Conservation (phyloP, 345 rosid genomes). For the Balakata baccata region DNA sequence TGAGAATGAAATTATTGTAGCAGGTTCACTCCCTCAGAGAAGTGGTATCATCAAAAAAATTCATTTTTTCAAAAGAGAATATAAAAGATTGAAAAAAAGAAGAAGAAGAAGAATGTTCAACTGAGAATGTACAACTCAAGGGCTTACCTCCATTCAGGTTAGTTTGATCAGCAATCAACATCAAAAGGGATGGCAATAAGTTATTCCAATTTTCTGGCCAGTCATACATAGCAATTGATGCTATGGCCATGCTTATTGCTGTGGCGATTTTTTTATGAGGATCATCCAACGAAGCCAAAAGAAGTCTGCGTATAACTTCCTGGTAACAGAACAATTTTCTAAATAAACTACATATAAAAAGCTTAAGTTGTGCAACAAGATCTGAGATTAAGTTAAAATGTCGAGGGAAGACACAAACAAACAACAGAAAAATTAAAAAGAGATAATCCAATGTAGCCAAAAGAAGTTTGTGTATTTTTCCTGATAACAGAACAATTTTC, state of each 20-base stretch:
- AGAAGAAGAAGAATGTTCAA: not conserved
- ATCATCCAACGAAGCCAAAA: constrained; percentile 70
- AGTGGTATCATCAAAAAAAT: not conserved
- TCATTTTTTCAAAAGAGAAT: not conserved
- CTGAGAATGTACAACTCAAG: constrained; percentile 8
- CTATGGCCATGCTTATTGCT: constrained; percentile 80
- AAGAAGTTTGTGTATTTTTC: no score
- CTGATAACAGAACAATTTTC: no score
- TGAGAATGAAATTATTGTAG: no score
- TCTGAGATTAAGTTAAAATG: no score
- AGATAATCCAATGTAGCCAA: no score
- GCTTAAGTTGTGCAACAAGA: not conserved
- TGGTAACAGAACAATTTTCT: constrained; percentile 32
- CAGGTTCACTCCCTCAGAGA: not conserved
- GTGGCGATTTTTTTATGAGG: constrained; percentile 76
- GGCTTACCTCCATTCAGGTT: constrained; percentile 64
- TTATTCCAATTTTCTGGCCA: constrained; percentile 98
- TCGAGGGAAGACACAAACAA: no score
- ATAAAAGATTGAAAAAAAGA: not conserved
- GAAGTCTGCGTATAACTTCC: constrained; percentile 70
- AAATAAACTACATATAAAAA: not conserved
- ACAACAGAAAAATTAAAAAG: no score
- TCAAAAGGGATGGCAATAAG: constrained; percentile 68
- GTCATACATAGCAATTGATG: constrained; percentile 71
- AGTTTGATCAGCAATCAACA: constrained; percentile 56